Evolutionary conservation across 768 basidiomycete genomes (phyloP).

Genomic region (Mycena polygramma): DNA sequence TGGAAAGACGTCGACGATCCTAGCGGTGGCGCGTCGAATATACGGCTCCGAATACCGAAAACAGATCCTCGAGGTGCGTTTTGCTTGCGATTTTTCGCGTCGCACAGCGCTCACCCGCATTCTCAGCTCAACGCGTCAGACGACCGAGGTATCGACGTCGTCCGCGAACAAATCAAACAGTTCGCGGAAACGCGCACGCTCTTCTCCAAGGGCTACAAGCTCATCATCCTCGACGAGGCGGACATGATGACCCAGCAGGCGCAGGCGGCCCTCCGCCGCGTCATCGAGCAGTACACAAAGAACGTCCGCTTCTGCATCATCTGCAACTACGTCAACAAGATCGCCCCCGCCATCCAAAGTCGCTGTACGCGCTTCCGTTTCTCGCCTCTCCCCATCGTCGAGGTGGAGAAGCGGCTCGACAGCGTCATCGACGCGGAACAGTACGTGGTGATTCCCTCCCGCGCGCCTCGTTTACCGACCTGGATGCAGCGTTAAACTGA

Average conservation of each 20-base stretch:
- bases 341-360: conserved; percentile 97
- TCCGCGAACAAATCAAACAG: conserved; percentile 98
- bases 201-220: conserved; percentile 93
- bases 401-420: conserved; percentile 87
- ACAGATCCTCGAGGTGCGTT: conserved; percentile 90
- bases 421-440: conserved; percentile 86
- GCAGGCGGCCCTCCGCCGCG: conserved; percentile 94
- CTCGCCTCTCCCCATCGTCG: conserved; percentile 86
- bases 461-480: neutral
- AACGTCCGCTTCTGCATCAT: conserved; percentile 99
- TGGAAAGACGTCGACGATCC: conserved; percentile 97
- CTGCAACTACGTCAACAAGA: conserved; percentile 99
- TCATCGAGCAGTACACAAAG: conserved; percentile 98
- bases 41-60: conserved; percentile 90
- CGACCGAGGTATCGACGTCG: conserved; percentile 98
- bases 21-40: conserved; percentile 95
- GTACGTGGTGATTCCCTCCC: conserved; percentile 57
- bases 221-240: conserved; percentile 99
- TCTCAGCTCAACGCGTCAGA: conserved; percentile 95
- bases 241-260: conserved; percentile 99
- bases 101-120: neutral
- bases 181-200: conserved; percentile 97
- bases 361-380: conserved; percentile 98
- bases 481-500: conserved; percentile 82
- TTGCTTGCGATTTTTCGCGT: neutral